Evolutionary conservation across 805 yeast species (phyloP).

Genomic region (Wickerhamomyces hampshirensis): DNA sequence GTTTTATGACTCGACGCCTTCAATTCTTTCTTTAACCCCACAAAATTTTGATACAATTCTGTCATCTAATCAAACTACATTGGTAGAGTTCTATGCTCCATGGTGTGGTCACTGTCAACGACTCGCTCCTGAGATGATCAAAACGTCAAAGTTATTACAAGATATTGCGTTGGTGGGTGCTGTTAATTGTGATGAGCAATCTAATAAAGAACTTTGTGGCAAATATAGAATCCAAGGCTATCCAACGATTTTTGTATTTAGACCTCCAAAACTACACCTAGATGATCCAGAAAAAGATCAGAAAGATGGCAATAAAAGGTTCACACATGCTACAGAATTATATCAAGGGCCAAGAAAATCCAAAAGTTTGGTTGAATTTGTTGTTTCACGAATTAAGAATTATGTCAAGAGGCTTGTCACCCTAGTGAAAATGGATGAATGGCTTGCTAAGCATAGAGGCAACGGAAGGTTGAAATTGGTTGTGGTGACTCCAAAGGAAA

Average conservation of each 20-base stretch:
- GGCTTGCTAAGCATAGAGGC: slow-evolving; percentile 9
- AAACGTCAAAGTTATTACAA: slow-evolving; percentile 56
- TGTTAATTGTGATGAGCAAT: slow-evolving; percentile 75
- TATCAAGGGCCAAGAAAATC: slow-evolving; percentile 60
- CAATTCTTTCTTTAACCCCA: slow-evolving; percentile 53
- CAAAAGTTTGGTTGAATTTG: slow-evolving; percentile 48
- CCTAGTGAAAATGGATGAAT: slow-evolving; percentile 28
- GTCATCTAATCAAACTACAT: slow-evolving; percentile 67
- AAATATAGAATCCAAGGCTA: slow-evolving; percentile 64
- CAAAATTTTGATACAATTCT: slow-evolving; percentile 59
- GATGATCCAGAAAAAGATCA: slow-evolving; percentile 10
- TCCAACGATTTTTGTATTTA: slow-evolving; percentile 78
- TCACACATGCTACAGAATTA: slow-evolving; percentile 46
- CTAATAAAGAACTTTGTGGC: slow-evolving; percentile 66
- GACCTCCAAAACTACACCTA: slow-evolving; percentile 64
- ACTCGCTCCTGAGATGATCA: slow-evolving; percentile 57
- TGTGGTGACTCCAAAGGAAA: slow-evolving; percentile 46
- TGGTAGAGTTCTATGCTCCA: slow-evolving; percentile 91
- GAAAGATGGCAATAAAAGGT: slow-evolving; percentile 7
- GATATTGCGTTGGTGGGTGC: slow-evolving; percentile 67
- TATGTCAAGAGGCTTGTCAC: slow-evolving; percentile 50
- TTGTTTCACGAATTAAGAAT: slow-evolving; percentile 57
- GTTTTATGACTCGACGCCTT: slow-evolving; percentile 23
- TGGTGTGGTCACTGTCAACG: slow-evolving; percentile 96
- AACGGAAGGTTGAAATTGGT: slow-evolving; percentile 36